These are phyloP conservation scores for Cytospora chrysosperma DNA, from an alignment of 2,329 filamentous ascomycete species.

Conservation along the genomic window DNA sequence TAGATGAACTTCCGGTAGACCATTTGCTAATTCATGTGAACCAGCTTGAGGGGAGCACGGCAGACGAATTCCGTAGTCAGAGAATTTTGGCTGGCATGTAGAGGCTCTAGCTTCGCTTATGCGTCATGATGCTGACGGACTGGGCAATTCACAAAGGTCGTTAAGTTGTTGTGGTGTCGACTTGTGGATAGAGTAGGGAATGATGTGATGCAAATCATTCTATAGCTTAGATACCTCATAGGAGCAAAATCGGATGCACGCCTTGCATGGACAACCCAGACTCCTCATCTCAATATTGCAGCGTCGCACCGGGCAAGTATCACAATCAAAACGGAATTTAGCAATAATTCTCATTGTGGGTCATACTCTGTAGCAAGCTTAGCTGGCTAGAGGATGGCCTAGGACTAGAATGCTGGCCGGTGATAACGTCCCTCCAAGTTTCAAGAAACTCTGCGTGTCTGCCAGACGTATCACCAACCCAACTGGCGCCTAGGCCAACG, in stretches of 20 bases:
- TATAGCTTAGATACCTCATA: conserved; percentile 11
- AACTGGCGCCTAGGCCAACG: conserved; percentile 20
- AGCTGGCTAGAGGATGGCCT: neutral
- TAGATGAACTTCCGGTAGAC: neutral
- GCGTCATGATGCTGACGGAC: conserved; percentile 44
- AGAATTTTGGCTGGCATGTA: conserved; percentile 71
- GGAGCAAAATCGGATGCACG: neutral
- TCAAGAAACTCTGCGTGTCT: neutral
- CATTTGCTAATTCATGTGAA: neutral
- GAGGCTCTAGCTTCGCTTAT: conserved; percentile 62
- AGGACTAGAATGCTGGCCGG: conserved; percentile 5
- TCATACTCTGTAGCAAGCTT: neutral
- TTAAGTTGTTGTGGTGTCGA: neutral
- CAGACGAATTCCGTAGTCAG: conserved; percentile 66
- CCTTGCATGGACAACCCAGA: neutral
- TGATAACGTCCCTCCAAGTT: conserved; percentile 12
- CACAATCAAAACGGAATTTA: neutral
- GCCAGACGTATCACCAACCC: conserved; percentile 15
- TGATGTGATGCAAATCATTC: conserved; percentile 6
- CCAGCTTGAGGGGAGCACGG: conserved; percentile 61
- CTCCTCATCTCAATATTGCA: neutral
- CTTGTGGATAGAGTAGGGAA: neutral
- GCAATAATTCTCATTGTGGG: neutral
- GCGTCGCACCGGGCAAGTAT: neutral
- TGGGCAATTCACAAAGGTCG: neutral